These are phyloP conservation scores for Cutaneotrichosporon arboriforme DNA, from an alignment of 1,284 basidiomycete genomes.

Conservation along the genomic window DNA sequence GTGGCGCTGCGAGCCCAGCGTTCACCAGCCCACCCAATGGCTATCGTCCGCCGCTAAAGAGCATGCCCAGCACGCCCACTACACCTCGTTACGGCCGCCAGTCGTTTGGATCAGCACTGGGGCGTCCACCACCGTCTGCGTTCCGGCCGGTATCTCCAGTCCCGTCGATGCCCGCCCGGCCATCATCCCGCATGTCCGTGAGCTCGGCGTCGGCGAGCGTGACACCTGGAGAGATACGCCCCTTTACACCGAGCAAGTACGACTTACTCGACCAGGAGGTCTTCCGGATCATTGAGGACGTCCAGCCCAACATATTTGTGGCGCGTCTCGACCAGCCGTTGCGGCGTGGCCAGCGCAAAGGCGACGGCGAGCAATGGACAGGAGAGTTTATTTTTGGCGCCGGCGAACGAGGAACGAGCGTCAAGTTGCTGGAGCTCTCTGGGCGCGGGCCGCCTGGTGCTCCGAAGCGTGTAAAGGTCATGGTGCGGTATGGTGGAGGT, in stretches of 20 bases:
- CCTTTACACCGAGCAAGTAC: conserved; percentile 37
- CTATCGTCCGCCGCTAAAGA: conserved; percentile 5
- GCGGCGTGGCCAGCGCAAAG: conserved; percentile 34
- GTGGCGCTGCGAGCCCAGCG: neutral
- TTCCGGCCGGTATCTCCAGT: conserved; percentile 32
- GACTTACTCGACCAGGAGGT: conserved; percentile 42
- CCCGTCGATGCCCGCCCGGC: conserved; percentile 12
- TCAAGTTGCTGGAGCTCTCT: conserved; percentile 34
- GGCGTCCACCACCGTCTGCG: conserved; percentile 30
- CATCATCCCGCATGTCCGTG: conserved; percentile 27
- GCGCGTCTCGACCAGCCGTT: conserved; percentile 37
- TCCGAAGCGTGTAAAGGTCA: conserved; percentile 27
- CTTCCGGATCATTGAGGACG: conserved; percentile 21
- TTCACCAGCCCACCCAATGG: neutral
- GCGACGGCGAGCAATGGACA: conserved; percentile 41
- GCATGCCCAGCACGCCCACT: conserved; percentile 1
- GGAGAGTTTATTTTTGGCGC: conserved; percentile 44
- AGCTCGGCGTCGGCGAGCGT: neutral
- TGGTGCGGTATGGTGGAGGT: conserved; percentile 34
- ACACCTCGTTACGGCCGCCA: neutral
- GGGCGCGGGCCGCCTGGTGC: conserved; percentile 11
- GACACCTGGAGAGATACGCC: conserved; percentile 12
- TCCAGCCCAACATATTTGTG: conserved; percentile 28
- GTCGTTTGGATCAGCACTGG: conserved; percentile 8
- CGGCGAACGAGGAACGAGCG: conserved; percentile 26